phyloP scores from a whole-genome alignment of 2,329 filamentous ascomycete species.

The Talaromyces sp. region DNA sequence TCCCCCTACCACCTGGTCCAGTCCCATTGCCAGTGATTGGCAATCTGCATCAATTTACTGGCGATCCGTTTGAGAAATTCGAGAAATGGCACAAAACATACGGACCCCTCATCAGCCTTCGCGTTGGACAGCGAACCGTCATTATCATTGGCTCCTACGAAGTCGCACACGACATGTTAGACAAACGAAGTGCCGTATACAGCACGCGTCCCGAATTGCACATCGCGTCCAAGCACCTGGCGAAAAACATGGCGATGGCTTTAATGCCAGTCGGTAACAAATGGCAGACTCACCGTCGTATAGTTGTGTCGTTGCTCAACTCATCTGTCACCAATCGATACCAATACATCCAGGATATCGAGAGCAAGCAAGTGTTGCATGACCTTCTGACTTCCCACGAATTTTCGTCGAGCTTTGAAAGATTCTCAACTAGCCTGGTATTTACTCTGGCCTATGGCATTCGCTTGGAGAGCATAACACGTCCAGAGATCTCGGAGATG shows the following conservation, averaged over 20 bases:
- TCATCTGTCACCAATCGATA: slow-evolving; percentile 47
- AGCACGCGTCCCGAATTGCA: slow-evolving; percentile 37
- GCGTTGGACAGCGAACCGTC: background rate
- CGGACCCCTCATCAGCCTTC: slow-evolving; percentile 25
- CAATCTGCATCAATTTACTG: slow-evolving; percentile 25
- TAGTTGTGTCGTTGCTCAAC: slow-evolving; percentile 47
- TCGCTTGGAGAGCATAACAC: slow-evolving; percentile 42
- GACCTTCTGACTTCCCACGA: slow-evolving; percentile 42
- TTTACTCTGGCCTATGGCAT: slow-evolving; percentile 55
- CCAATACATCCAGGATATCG: slow-evolving; percentile 51
- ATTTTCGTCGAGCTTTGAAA: slow-evolving; percentile 50
- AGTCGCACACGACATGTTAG: slow-evolving; percentile 41
- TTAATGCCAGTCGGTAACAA: slow-evolving; percentile 52
- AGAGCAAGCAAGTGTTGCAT: slow-evolving; percentile 47
- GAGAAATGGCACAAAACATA: slow-evolving; percentile 34
- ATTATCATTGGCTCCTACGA: slow-evolving; percentile 17
- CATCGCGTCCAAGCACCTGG: slow-evolving; percentile 31
- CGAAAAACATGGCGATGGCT: slow-evolving; percentile 44
- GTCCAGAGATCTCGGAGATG: slow-evolving; percentile 7
- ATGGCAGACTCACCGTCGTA: slow-evolving; percentile 46
- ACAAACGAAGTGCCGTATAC: slow-evolving; percentile 40
- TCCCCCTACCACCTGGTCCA: slow-evolving; percentile 23
- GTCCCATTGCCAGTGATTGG: slow-evolving; percentile 24
- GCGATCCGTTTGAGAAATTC: slow-evolving; percentile 24
- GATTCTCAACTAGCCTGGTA: slow-evolving; percentile 52